Base-by-base conservation (phyloP, 164 flowering plant species). In the Dillenia turbinata region DNA sequence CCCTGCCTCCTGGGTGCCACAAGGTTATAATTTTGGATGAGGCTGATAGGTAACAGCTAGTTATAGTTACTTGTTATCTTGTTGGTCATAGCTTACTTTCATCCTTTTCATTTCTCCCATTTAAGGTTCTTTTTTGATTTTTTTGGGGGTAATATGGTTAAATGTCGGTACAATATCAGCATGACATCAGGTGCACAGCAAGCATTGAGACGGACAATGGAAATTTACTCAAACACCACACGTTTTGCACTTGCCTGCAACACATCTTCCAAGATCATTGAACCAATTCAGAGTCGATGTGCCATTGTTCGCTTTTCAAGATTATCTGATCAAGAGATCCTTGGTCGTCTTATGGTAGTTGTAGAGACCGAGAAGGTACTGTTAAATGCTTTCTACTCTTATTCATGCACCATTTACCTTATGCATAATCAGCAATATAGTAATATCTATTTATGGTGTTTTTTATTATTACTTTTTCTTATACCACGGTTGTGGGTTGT, bases 111-210 rank as follows among this genome's bases (percentile, higher is more conserved):
- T 26, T 15, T 33, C 40, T 26, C 22, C 7, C 9, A 24, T 33
- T 40, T 33, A 12, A 10, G 7, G 6, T 56, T 7, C 47, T 24
- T 33, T 8, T 15, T 44, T n/a, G 6, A 12, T 43, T 44, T n/a
- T 43, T 9, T 56, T n/a, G n/a, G n/a, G n/a, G n/a, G 2, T 8
- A 43, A 43, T 56, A 49, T 65, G 44, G 40, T 12, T 66, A 22
- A 33, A 33, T 60, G 7, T 66, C 64, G 68, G 59, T 15, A 57
- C 9, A 17, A 67, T 53, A 53, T 66, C 71, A 95, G 99, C 79
- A 95, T 95, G 99, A 94, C 96, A 70, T 79, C 97, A 70, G 97
- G 97, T 75, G 99, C 99, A 62, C 97, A 92, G 71, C 97, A 95
- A 80, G 99, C 97, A 50, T 75, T 95, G 76, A 89, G 99, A 69